Evolutionary conservation across 345 rosid genomes (phyloP), one percentile per base, ranked within the genome.

Genomic region (Euclidium syriacum): DNA sequence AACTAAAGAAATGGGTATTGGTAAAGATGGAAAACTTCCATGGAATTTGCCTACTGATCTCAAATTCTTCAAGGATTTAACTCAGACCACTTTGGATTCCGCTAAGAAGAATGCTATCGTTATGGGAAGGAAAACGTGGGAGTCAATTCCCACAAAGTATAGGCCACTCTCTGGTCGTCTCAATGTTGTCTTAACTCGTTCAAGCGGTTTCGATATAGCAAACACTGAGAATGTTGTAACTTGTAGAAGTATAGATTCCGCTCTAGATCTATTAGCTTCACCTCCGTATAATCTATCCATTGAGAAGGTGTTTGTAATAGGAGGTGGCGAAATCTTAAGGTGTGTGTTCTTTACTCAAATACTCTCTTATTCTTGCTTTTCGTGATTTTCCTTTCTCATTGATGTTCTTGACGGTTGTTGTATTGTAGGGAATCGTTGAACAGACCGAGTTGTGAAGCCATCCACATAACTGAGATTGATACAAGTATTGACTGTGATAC

Each of bases 61-160:
- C 68, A 90, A 85, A 48, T 88, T 84, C 71, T 95, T 90, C 76
- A 83, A 88, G 78, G 87, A 86, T 11, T 11, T 88, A 24, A 88
- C 99, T 18, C 5, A 71, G 65, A 71, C 80, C 6, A 78, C 95
- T 3, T 58, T 73, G 0, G 97, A 90, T 78, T 40, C 81, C 43
- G 79, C 77, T 61, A 90, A 86, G 67, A 90, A 73, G 82, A 95
- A 95, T 70, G 95, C 95, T 4, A 79, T 95, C 44, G 80, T 90
- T 51, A 95, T 90, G 99, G 96, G 99, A 52, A 80, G 97, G 52
- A 87, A 86, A 74, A 88, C 97, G 12, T 95, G 97, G 97, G 95
- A 95, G 75, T 90, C 97, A 64, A 81, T 95, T 62, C 89, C 91
- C 29, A 51, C 62, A n/a, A 73, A 78, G 73, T 54, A 79, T 52